Evolutionary conservation across 2,329 filamentous ascomycete species (phyloP), one percentile per base, ranked within the genome.

Genomic region (Aspergillus aculeatinus): DNA sequence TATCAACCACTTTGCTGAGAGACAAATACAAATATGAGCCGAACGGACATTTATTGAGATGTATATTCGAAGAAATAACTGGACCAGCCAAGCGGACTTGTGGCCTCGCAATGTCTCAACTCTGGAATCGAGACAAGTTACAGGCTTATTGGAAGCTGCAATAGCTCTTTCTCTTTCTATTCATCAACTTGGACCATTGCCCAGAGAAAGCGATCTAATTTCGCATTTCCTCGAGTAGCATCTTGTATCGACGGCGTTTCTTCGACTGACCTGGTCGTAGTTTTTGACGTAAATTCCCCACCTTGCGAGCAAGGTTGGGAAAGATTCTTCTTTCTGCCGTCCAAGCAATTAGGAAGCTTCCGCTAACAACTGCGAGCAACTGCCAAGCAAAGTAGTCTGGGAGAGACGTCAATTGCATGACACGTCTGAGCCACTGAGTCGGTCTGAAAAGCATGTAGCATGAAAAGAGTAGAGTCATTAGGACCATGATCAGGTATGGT

Each of bases 361-460:
- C 81, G 10, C 87, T 59, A 0, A 91, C 93, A 6, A 98, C 76
- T 0, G 79, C 78, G 2, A 97, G 70, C 42, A 98, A 78, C 68
- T 91, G 90, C 12, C 87, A 55, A 70, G 89, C 88, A 76, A 96
- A 99, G 55, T 83, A 80, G 66, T 80, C 78, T 42, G 87, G 87
- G 81, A 96, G 88, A 54, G 81, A 82, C 0, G 92, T 98, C 61
- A 99, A 79, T 74, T 98, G 87, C 93, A 99, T 99, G 49, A 92
- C 75, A 21, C 84, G 79, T 59, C 79, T 81, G 12, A 98, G 76
- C 83, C 88, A 89, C 21, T 81, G 76, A 0, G 88, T 85, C 0
- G 94, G 91, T 27, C 85, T 82, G 63, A 93, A 82, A 29, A 96
- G 83, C 89, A 99, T 93, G 74, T 96, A 95, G 2, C 84, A 75